These are phyloP conservation scores for Hansfordia pulvinata DNA, from an alignment of 2,329 filamentous ascomycete species.

Conservation along the genomic window DNA sequence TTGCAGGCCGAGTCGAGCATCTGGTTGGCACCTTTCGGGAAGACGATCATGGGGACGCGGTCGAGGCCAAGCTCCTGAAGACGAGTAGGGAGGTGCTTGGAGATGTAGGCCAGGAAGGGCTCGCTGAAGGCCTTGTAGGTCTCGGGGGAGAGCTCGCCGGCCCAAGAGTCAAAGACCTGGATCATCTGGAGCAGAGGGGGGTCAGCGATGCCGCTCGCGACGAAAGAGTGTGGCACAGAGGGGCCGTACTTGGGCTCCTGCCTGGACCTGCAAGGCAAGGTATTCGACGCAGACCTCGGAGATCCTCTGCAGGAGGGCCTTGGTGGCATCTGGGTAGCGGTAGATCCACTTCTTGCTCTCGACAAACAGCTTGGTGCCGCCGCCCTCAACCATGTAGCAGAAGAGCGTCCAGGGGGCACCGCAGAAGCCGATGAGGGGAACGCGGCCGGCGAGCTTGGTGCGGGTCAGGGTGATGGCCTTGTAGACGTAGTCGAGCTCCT, in stretches of 20 bases:
- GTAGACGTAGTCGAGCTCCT: constrained; percentile 88
- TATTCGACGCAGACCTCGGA: constrained; percentile 91
- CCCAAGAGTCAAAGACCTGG: constrained; percentile 98
- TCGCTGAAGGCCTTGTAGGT: constrained; percentile 77
- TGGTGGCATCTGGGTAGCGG: constrained; percentile 68
- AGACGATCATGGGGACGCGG: constrained; percentile 89
- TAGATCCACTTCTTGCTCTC: constrained; percentile 96
- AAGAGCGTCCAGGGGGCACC: constrained; percentile 93
- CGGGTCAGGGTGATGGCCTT: constrained; percentile 85
- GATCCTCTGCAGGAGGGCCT: constrained; percentile 78
- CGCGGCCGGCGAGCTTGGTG: constrained; percentile 73
- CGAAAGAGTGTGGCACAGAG: too few relatives aligned
- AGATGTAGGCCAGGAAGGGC: constrained; percentile 77
- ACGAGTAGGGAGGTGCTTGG: constrained; percentile 61
- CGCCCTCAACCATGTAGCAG: constrained; percentile 98
- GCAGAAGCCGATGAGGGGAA: constrained; percentile 92
- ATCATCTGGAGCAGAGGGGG: constrained; percentile 42
- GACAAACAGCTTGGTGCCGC: constrained; percentile 87
- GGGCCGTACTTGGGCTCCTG: constrained; percentile 65
- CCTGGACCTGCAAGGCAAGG: constrained; percentile 79
- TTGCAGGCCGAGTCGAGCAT: constrained; percentile 78
- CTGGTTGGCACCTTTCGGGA: constrained; percentile 96
- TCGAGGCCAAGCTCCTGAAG: constrained; percentile 64
- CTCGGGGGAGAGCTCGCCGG: constrained; percentile 75
- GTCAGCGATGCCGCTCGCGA: constrained; percentile 1